Base-by-base conservation (phyloP, 192 early-diverging fungal genomes). In the Mortierella claussenii region DNA sequence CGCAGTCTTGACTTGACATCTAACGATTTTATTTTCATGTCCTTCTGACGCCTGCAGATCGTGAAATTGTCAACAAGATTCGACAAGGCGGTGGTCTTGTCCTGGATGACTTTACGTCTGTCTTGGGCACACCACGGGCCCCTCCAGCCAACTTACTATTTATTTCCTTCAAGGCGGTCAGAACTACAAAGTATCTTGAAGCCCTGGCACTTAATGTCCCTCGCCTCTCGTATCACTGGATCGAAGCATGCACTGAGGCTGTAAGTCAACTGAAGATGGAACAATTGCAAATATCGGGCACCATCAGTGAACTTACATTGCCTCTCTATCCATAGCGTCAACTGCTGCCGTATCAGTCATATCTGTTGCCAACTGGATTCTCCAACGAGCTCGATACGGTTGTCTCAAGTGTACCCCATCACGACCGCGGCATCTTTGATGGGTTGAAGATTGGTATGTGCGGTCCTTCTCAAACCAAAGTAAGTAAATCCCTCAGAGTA, bases 141-240 rank as follows among this genome's bases (percentile, higher is more conserved):
- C 4, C 15, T n/a, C 24, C 24, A 37, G 9, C 31, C 1, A 60
- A 61, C n/a, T 46, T 75, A 20, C 24, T 66, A 15, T 34, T 76
- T 24, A 67, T 76, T 30, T n/a, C 73, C 0, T 24, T 26, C n/a
- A 50, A 33, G 0, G 3, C 32, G 2, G 24, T 66, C 23, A 31
- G 65, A 7, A 67, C 73, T 1, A 34, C 51, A 23, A 76, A 76
- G 32, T 76, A 67, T 26, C 23, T 67, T 10, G 27, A 55, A 3
- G 64, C 73, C 0, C 13, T 76, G 26, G 73, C 73, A 0, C 6
- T 67, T 45, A 67, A 67, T 46, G 28, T 67, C 28, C 57, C 73
- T 21, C 51, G 73, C 4, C 20, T 76, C 0, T 76, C 64, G 0
- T 28, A 56, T 50, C 56, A 40, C 1, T 76, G 73, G 73, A 43